Evolutionary conservation across 345 rosid genomes (phyloP).

Genomic region (Hibiscus tridactylites): DNA sequence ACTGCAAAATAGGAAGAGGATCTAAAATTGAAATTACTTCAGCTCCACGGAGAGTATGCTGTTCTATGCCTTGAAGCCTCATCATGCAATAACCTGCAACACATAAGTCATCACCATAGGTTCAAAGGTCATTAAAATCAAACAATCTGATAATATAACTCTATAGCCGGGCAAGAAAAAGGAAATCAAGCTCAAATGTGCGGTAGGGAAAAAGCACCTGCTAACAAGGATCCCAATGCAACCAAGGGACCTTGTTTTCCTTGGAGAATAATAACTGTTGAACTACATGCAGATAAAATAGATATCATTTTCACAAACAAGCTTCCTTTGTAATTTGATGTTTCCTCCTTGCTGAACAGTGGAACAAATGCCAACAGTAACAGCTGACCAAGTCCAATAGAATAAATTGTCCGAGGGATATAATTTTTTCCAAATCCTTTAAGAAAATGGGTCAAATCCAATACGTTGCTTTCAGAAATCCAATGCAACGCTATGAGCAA

Average conservation of each 20-base stretch:
- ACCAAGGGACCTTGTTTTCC: slow-evolving; percentile 85
- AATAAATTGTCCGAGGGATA: slow-evolving; percentile 57
- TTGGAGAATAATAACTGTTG: slow-evolving; percentile 60
- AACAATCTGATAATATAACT: background rate
- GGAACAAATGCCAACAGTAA: slow-evolving; percentile 32
- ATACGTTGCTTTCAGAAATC: slow-evolving; percentile 49
- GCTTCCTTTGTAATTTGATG: slow-evolving; percentile 14
- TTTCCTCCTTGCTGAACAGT: slow-evolving; percentile 19
- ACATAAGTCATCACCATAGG: slow-evolving; percentile 9
- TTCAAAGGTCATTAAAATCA: background rate
- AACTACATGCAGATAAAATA: slow-evolving; percentile 65
- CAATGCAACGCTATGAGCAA: slow-evolving; percentile 65
- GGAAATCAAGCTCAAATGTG: background rate
- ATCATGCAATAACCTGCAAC: slow-evolving; percentile 69
- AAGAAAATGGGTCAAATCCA: slow-evolving; percentile 27
- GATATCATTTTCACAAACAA: slow-evolving; percentile 36
- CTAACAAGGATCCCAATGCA: slow-evolving; percentile 51
- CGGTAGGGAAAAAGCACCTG: slow-evolving; percentile 36
- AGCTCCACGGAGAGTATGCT: slow-evolving; percentile 19
- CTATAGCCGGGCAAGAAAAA: background rate
- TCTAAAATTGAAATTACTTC: slow-evolving; percentile 21
- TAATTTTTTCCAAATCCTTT: slow-evolving; percentile 33
- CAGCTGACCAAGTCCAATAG: slow-evolving; percentile 49
- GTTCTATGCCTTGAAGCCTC: slow-evolving; percentile 50
- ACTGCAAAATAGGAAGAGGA: slow-evolving; percentile 62